Percentiles rank a stretch among this genome's conserved stretches.
Conservation (phyloP, 2,329 filamentous ascomycete species). For the Fusarium keratoplasticum region DNA sequence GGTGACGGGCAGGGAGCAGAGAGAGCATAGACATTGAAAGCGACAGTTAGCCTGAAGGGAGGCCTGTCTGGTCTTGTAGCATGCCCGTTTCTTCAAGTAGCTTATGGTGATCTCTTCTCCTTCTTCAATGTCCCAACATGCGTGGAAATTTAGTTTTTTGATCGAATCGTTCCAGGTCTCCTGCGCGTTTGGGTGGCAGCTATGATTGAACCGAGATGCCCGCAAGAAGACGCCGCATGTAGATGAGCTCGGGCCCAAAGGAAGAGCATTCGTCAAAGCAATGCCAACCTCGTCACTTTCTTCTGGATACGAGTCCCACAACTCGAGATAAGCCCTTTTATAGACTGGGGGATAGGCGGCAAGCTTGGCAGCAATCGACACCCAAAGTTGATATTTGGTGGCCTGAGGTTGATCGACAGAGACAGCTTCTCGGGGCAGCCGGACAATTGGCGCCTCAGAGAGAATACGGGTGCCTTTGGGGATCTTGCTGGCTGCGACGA, state of each 20-base stretch:
- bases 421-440: neutral
- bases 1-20: conserved; percentile 11
- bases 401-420: neutral
- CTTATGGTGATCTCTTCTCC: conserved; percentile 42
- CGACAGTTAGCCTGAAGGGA: neutral
- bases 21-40: conserved; percentile 15
- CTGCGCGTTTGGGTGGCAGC: conserved; percentile 43
- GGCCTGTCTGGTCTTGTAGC: neutral
- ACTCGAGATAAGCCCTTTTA: neutral
- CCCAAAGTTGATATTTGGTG: neutral
- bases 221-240: conserved; percentile 33
- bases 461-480: conserved; percentile 27
- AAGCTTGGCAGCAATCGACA: neutral
- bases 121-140: conserved; percentile 35
- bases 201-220: conserved; percentile 45
- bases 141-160: conserved; percentile 38
- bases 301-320: neutral
- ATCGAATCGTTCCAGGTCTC: conserved; percentile 38
- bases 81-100: conserved; percentile 9
- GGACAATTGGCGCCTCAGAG: conserved; percentile 7
- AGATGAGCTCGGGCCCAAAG: neutral
- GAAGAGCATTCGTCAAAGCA: conserved; percentile 17
- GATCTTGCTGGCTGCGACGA: conserved; percentile 19
- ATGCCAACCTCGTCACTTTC: conserved; percentile 2
- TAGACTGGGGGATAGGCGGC: neutral